Evolutionary conservation across 768 basidiomycete species (phyloP), one percentile per base, ranked within the genome.

Genomic region (Pleurotus sapidus): DNA sequence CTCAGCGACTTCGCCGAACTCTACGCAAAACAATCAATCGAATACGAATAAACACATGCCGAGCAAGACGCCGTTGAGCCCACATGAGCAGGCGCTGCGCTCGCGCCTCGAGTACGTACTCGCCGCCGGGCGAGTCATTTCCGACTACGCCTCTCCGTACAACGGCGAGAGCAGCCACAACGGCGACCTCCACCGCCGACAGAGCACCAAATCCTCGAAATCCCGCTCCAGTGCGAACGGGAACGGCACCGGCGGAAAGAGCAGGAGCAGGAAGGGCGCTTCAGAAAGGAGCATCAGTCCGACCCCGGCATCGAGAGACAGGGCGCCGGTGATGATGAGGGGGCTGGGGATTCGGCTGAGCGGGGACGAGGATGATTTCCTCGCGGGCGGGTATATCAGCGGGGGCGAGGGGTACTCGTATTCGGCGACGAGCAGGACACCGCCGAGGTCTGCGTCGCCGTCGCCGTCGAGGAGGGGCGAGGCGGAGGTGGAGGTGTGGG

Each of bases 21-120:
- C n/a, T 20, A 18, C 9, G 9, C 20, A 14, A 9, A 11, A 20
- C 45, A 46, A 11, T 20, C 2, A 1, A 12, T 15, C 4, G 20
- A 46, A 20, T 18, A 1, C 9, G 20, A 2, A 7, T 9, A 51
- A 50, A 7, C 24, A 14, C n/a, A 9, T 40, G 8, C 20, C 24
- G 24, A 18, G 39, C 34, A 50, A 43, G 25, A 30, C 51, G 1
- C 51, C 51, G 18, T 39, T 77, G 63, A 78, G 77, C 14, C 83
- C 81, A 0, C 84, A 81, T 54, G 82, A 79, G 62, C 80, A 79
- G 45, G 84, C 81, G 20, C 72, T 85, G 23, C 75, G 79, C 6
- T 77, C 73, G 48, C 73, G 81, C 9, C 68, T 85, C 15, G 84
- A 86, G 69, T 68, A 77, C 1, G 82, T 83, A 46, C 64, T 86